phyloP scores from a whole-genome alignment of 1,139 yeast species.

The Meyerozyma sp. region DNA sequence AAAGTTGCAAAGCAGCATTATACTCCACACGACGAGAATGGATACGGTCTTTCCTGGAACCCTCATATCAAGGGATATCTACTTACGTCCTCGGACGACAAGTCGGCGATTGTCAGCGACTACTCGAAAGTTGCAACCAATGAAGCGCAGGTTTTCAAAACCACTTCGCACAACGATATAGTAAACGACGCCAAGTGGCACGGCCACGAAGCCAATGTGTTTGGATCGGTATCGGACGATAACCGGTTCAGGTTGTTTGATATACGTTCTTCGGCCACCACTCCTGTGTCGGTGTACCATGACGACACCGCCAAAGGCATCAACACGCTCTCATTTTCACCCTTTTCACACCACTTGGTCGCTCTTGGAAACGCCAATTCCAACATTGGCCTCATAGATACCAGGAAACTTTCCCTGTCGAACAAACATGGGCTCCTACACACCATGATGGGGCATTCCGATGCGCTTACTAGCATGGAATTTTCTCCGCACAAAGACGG shows the following conservation, averaged over 20 bases:
- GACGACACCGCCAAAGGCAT: slow-evolving; percentile 39
- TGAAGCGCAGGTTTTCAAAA: slow-evolving; percentile 16
- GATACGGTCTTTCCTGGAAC: slow-evolving; percentile 72
- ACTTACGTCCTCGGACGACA: slow-evolving; percentile 61
- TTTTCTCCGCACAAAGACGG: slow-evolving; percentile 72
- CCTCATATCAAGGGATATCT: slow-evolving; percentile 41
- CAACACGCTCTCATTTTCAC: slow-evolving; percentile 62
- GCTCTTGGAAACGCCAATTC: slow-evolving; percentile 70
- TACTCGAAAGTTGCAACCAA: slow-evolving; percentile 15
- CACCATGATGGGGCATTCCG: slow-evolving; percentile 75
- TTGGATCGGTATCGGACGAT: slow-evolving; percentile 75
- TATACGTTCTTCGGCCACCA: slow-evolving; percentile 19
- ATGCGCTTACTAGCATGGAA: slow-evolving; percentile 60
- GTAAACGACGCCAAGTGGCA: slow-evolving; percentile 79
- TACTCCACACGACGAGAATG: slow-evolving; percentile 58
- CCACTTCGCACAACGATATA: slow-evolving; percentile 44
- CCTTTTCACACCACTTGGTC: slow-evolving; percentile 51
- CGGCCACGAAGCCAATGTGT: slow-evolving; percentile 38
- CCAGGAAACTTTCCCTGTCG: slow-evolving; percentile 39
- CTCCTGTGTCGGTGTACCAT: slow-evolving; percentile 24
- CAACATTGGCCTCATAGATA: slow-evolving; percentile 58
- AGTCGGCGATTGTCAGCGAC: slow-evolving; percentile 56
- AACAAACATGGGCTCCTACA: slow-evolving; percentile 39
- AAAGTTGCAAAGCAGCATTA: slow-evolving; percentile 24
- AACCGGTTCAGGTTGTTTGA: slow-evolving; percentile 40